Conservation (phyloP, 352 stramenopile genomes). For the Pythium oligandrum region DNA sequence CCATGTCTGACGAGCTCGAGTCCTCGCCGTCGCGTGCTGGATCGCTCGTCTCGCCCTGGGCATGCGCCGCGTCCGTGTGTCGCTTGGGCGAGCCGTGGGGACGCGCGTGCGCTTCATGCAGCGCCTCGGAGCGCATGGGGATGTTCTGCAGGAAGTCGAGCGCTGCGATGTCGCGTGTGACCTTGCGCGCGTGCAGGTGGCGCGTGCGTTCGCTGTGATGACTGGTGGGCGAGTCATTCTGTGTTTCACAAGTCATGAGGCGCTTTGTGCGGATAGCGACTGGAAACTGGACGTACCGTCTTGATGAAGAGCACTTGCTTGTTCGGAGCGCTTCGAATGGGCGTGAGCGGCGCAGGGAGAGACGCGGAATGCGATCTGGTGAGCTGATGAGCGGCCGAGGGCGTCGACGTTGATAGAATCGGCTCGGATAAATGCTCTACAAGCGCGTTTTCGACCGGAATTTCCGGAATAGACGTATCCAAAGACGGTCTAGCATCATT, state of each 20-base stretch:
- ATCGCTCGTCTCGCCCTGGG: neutral
- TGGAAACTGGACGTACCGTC: slow-evolving; percentile 14
- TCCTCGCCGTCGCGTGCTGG: neutral
- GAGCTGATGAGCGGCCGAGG: neutral
- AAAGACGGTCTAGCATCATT: no score
- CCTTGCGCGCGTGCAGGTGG: slow-evolving; percentile 60
- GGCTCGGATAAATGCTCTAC: neutral
- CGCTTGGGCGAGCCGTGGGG: neutral
- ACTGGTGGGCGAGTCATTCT: slow-evolving; percentile 45
- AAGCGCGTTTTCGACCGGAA: no score
- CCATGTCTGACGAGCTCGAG: neutral
- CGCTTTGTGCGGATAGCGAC: neutral
- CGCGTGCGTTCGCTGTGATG: slow-evolving; percentile 44
- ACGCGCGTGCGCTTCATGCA: neutral
- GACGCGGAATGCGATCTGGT: slow-evolving; percentile 3
- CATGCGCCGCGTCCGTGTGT: neutral
- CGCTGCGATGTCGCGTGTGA: slow-evolving; percentile 82
- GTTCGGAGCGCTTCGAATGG: slow-evolving; percentile 4
- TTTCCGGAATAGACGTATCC: no score
- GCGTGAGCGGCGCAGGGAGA: slow-evolving; percentile 3
- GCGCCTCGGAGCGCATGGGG: slow-evolving; percentile 69
- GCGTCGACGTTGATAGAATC: neutral
- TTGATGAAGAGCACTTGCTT: slow-evolving; percentile 32
- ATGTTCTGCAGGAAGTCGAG: slow-evolving; percentile 88
- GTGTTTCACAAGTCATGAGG: slow-evolving; percentile 10